Conservation (phyloP, 805 yeast species). For the Candida michaelii region DNA sequence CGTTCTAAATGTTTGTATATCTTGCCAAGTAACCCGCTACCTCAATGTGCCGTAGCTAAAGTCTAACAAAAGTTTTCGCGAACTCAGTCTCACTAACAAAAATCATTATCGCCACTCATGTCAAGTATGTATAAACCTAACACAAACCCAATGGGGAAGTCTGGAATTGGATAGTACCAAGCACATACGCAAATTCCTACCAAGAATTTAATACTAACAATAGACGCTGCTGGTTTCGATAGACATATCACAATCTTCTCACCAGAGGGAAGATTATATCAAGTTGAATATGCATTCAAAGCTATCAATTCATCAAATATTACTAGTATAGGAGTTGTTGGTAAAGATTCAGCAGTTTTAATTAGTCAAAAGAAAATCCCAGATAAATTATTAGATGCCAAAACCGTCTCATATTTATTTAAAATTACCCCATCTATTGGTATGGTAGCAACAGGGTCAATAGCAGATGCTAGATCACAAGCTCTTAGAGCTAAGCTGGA, state of each 20-base stretch:
- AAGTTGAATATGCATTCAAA: slow-evolving; percentile 97
- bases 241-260: slow-evolving; percentile 98
- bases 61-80: not conserved
- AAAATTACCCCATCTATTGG: slow-evolving; percentile 80
- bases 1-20: no score
- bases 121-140: slow-evolving; percentile 12
- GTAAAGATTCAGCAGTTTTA: slow-evolving; percentile 82
- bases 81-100: not conserved
- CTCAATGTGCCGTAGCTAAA: not conserved
- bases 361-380: slow-evolving; percentile 96
- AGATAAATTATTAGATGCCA: slow-evolving; percentile 86
- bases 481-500: slow-evolving; percentile 92
- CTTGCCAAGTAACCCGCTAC: not conserved
- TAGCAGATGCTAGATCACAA: slow-evolving; percentile 91
- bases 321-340: slow-evolving; percentile 84
- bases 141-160: no score
- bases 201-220: slow-evolving; percentile 1
- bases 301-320: slow-evolving; percentile 92
- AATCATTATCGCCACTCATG: slow-evolving; percentile 13
- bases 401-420: slow-evolving; percentile 84
- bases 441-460: slow-evolving; percentile 90
- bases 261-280: slow-evolving; percentile 96
- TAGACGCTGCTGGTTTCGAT: slow-evolving; percentile 85
- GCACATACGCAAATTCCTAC: no score
- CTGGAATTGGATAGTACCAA: no score